Conservation (phyloP, 148 eudicot genomes). For the Fagopyrum esculentum region DNA sequence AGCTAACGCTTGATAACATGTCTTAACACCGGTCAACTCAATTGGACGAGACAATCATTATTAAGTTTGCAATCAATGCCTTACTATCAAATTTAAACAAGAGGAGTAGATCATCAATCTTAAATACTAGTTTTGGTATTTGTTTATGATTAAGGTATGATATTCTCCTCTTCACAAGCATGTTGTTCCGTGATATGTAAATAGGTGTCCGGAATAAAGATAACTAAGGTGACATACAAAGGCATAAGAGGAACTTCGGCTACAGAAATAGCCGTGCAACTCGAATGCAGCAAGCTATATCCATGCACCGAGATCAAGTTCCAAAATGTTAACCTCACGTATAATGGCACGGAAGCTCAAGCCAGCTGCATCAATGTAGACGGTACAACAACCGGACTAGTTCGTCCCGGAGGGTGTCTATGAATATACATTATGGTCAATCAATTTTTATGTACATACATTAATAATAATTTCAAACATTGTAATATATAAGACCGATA, state of each 20-base stretch:
- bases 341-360: not conserved
- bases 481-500: not conserved
- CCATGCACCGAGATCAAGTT: conserved; percentile 10
- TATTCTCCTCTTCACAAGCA: not conserved
- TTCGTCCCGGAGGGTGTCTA: not conserved
- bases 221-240: conserved; percentile 1
- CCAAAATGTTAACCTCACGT: not conserved
- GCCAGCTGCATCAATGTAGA: not conserved
- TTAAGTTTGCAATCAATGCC: no score
- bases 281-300: conserved; percentile 7
- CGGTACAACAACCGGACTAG: not conserved
- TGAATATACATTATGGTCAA: not conserved
- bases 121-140: not conserved
- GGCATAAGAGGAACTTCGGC: not conserved
- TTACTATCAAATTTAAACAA: no score
- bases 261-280: not conserved
- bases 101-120: not conserved
- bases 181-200: not conserved
- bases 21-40: no score
- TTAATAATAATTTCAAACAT: not conserved
- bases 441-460: not conserved
- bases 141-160: no score
- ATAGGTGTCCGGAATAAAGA: conserved; percentile 6
- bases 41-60: no score
- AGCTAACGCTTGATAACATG: no score